Evolutionary conservation across 208 protist species (phyloP), one percentile per base, ranked within the genome.

Genomic region (Trypanosoma scelopori): DNA sequence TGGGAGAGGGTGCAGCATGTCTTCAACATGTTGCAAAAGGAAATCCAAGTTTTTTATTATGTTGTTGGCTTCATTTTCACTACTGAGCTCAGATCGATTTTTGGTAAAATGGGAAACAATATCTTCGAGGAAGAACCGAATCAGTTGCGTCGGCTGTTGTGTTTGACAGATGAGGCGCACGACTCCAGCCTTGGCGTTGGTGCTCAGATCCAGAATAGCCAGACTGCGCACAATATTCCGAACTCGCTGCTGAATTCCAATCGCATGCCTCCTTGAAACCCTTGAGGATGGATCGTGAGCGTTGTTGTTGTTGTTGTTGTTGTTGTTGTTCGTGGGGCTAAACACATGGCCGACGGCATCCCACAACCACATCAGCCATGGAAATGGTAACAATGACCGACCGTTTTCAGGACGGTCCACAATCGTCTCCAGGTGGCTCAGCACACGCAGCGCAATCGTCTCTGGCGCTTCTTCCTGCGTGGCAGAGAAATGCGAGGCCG

Each of bases 291-390:
- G n/a, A n/a, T n/a, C n/a, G n/a, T n/a, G n/a, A n/a, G n/a, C n/a
- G n/a, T n/a, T n/a, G n/a, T n/a, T n/a, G n/a, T n/a, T n/a, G 7
- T 23, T 1, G 6, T 63, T 50, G 12, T 5, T 43, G 39, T 11
- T 9, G 23, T 13, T 55, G 23, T 15, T 42, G 30, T 32, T 39
- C 5, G 49, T 5, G 28, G 41, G 30, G 5, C 18, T 71, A 51
- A 92, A 52, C 37, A 92, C 76, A 5, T 73, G 68, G 23, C 68
- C 57, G 30, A 89, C 76, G 15, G 84, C 80, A n/a, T 23, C 48
- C 86, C 87, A 94, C 43, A 96, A 69, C 68, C 87, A 93, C 12
- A 73, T 72, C n/a, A 96, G 71, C 88, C 91, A 96, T 27, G 77
- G 74, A 52, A 81, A 79, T 30, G 61, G 66, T 30, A 92, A 69